phyloP scores from a whole-genome alignment of 2,329 filamentous ascomycete genomes.

The Tolypocladium ophioglossoides region DNA sequence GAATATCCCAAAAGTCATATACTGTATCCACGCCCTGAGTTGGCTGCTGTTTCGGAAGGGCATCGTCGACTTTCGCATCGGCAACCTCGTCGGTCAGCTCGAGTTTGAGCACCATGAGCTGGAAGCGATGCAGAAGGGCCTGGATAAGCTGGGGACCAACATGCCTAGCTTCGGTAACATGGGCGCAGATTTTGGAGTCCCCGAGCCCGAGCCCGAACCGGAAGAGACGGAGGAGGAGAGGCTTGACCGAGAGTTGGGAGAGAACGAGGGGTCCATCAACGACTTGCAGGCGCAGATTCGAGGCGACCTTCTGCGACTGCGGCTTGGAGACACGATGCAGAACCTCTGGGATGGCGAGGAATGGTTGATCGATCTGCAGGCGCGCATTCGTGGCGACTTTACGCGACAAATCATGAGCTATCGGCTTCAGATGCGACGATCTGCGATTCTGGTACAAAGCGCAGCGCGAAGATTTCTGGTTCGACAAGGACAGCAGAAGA shows the following conservation, averaged over 20 bases:
- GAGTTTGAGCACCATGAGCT: conserved; percentile 97
- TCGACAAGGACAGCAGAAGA: conserved; percentile 50
- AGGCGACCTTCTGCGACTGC: conserved; percentile 68
- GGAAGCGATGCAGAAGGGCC: conserved; percentile 90
- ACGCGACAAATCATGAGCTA: conserved; percentile 75
- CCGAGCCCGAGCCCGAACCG: conserved; percentile 62
- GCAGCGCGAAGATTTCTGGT: conserved; percentile 64
- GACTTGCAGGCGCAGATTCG: conserved; percentile 83
- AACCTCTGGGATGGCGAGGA: conserved; percentile 79
- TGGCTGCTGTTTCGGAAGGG: conserved; percentile 96
- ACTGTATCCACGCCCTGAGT: conserved; percentile 94
- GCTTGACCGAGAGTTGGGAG: conserved; percentile 68
- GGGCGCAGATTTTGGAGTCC: conserved; percentile 84
- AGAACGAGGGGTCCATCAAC: conserved; percentile 59
- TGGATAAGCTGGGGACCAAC: conserved; percentile 87
- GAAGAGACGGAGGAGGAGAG: conserved; percentile 87
- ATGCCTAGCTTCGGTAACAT: conserved; percentile 99
- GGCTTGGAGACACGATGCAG: conserved; percentile 76
- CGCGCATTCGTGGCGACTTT: conserved; percentile 79
- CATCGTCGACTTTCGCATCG: conserved; percentile 90
- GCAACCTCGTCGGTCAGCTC: conserved; percentile 89
- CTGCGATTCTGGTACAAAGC: conserved; percentile 73
- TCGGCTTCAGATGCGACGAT: conserved; percentile 69
- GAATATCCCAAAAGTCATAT: conserved; percentile 98
- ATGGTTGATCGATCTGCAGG: conserved; percentile 70